Base-by-base conservation (phyloP, 169 alveolate genomes). In the Plasmodium gonderi region DNA sequence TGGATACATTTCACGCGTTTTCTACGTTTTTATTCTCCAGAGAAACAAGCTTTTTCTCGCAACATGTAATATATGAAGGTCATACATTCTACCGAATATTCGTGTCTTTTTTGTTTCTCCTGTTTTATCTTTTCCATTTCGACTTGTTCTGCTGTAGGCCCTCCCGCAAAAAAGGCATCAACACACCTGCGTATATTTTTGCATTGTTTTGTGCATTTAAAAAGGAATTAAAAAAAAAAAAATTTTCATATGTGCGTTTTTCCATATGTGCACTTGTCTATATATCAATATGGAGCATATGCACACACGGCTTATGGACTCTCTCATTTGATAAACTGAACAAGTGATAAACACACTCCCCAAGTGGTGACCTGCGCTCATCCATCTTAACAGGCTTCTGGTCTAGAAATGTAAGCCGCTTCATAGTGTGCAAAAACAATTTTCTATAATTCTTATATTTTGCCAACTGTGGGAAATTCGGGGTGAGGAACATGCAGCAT, bases 161-260 rank as follows among this genome's bases (percentile, higher is more conserved):
- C 92, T 3, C 85, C 78, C 36, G 38, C 87, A 54, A 85, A 85
- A 85, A 85, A 85, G 49, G 92, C 92, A 60, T 85, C 69, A 40
- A 85, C 87, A 23, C 92, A 85, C 78, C 92, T 85, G 80, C 45
- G 2, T 23, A 17, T 29, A 11, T 26, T 31, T 81, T 23, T 81
- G 65, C 64, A 17, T 47, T 38, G 3, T 47, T 45, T 77, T 47
- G 54, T 20, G 4, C 11, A 44, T 77, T 77, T 36, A 20, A 75
- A n/a, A 11, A 45, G 0, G 12, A 26, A 20, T 31, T 3, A 29
- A 31, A 49, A 26, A 79, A 26, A 42, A 38, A 47, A 47, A 42
- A 11, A 72, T 68, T 20, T 60, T 38, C 44, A 72, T 60, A 68
- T 20, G 45, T 42, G 77, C 68, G 51, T 72, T 60, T 60, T 60